Percentiles rank a stretch among this genome's conserved stretches.
phyloP scores from a whole-genome alignment of 2,329 filamentous ascomycete genomes.

The Camillea tinctor region DNA sequence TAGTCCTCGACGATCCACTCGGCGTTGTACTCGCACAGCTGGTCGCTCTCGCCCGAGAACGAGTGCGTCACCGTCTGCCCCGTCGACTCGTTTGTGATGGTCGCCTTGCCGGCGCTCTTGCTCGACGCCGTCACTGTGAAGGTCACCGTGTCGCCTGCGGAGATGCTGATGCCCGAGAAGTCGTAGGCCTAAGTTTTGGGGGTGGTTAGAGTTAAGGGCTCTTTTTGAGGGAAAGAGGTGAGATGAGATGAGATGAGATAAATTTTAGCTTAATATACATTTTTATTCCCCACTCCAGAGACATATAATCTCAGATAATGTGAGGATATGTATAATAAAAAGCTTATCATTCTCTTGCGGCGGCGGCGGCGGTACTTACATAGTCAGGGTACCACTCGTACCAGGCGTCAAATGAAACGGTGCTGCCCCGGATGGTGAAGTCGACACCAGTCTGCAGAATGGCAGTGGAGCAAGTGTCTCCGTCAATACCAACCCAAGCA shows the following conservation, averaged over 20 bases:
- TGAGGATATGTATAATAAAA: slow-evolving; percentile 2
- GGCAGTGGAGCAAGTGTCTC: slow-evolving; percentile 52
- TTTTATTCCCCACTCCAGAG: no score
- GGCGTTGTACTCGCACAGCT: slow-evolving; percentile 54
- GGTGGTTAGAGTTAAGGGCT: no score
- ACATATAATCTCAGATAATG: no score
- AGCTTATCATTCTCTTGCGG: neutral
- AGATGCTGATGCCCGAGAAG: slow-evolving; percentile 45
- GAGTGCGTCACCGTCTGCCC: slow-evolving; percentile 52
- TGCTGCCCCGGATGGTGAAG: slow-evolving; percentile 45
- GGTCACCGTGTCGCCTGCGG: slow-evolving; percentile 26
- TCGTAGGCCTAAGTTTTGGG: slow-evolving; percentile 41
- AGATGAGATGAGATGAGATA: no score
- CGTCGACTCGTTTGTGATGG: slow-evolving; percentile 51
- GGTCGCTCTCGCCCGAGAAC: slow-evolving; percentile 42
- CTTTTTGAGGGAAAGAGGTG: no score
- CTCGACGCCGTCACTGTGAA: slow-evolving; percentile 20
- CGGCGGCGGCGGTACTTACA: no score
- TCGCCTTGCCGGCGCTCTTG: slow-evolving; percentile 43
- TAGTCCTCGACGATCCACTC: slow-evolving; percentile 65
- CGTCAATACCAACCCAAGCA: slow-evolving; percentile 60
- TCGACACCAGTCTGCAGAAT: slow-evolving; percentile 60
- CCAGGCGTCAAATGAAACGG: slow-evolving; percentile 51
- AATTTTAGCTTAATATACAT: no score
- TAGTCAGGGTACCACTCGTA: slow-evolving; percentile 62